Conservation (phyloP, 164 flowering plant genomes). For the Vitis labrusca region DNA sequence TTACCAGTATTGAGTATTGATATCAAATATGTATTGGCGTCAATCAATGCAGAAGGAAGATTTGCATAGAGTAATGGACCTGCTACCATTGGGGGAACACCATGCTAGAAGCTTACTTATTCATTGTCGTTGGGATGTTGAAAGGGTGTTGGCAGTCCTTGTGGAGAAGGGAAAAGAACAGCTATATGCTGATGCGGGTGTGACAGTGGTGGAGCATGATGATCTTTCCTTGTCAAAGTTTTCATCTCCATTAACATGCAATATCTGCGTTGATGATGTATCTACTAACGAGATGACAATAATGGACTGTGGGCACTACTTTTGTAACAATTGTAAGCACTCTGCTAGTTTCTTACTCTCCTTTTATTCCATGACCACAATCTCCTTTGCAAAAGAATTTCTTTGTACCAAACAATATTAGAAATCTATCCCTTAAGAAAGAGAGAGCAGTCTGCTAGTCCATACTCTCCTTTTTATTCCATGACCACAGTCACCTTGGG, state of each 20-base stretch:
- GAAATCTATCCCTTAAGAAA: no score
- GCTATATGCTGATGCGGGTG: slow-evolving; percentile 66
- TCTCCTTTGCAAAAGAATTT: no score
- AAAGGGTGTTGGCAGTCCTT: slow-evolving; percentile 53
- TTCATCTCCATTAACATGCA: slow-evolving; percentile 37
- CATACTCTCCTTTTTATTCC: no score
- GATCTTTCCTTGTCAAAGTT: slow-evolving; percentile 12
- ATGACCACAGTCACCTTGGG: no score
- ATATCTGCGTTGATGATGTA: slow-evolving; percentile 65
- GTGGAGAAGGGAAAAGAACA: slow-evolving; percentile 64
- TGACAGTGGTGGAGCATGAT: slow-evolving; percentile 36
- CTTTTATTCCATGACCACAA: no score
- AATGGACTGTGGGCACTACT: slow-evolving; percentile 90
- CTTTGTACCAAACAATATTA: no score
- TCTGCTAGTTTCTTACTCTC: not conserved
- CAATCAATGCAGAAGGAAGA: slow-evolving; percentile 54
- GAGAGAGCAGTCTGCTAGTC: no score
- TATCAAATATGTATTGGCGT: not conserved
- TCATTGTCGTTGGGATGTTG: slow-evolving; percentile 78
- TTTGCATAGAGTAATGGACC: slow-evolving; percentile 66
- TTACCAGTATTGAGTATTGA: no score
- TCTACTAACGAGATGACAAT: slow-evolving; percentile 38
- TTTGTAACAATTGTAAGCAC: slow-evolving; percentile 74
- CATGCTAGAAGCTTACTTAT: slow-evolving; percentile 87
- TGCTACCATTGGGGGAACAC: slow-evolving; percentile 64